Percentiles rank a stretch among this genome's conserved stretches.
phyloP scores from a whole-genome alignment of 2,329 filamentous ascomycete genomes.

The Aspergillus hortae region DNA sequence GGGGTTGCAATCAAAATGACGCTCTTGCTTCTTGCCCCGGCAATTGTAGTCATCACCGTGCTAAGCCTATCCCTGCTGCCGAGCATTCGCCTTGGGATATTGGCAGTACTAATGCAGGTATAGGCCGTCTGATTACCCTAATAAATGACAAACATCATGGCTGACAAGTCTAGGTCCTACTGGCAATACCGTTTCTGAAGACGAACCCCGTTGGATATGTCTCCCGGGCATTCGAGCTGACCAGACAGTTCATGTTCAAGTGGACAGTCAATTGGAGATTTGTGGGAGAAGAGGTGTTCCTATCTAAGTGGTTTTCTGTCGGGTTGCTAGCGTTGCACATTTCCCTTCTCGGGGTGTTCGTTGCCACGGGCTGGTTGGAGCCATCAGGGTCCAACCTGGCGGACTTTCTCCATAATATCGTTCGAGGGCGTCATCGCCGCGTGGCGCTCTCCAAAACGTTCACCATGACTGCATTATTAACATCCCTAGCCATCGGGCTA shows the following conservation, averaged over 20 bases:
- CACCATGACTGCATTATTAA: conserved; percentile 71
- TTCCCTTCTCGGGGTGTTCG: conserved; percentile 63
- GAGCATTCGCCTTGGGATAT: conserved; percentile 63
- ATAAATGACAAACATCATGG: not conserved
- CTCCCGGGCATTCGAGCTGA: conserved; percentile 82
- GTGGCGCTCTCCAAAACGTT: conserved; percentile 65
- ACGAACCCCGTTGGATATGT: conserved; percentile 69
- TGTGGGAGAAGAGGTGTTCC: conserved; percentile 76
- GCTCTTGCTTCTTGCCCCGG: conserved; percentile 75
- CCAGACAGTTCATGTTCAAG: conserved; percentile 86
- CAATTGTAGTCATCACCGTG: conserved; percentile 71
- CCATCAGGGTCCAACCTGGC: conserved; percentile 59
- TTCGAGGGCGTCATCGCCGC: conserved; percentile 54
- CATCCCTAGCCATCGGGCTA: conserved; percentile 73
- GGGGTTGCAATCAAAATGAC: conserved; percentile 96
- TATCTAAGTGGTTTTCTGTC: conserved; percentile 66
- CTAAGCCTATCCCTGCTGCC: conserved; percentile 65
- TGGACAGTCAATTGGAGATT: conserved; percentile 99
- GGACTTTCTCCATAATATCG: conserved; percentile 51
- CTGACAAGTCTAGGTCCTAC: conserved; percentile 40
- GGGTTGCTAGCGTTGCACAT: conserved; percentile 64
- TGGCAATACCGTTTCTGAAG: conserved; percentile 64
- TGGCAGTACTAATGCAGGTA: conserved; percentile 78
- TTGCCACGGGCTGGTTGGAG: conserved; percentile 66
- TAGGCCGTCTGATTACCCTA: not conserved